Percentiles rank a stretch among this genome's conserved stretches.
phyloP scores from a whole-genome alignment of 345 rosid genomes.

The Salix viminalis region DNA sequence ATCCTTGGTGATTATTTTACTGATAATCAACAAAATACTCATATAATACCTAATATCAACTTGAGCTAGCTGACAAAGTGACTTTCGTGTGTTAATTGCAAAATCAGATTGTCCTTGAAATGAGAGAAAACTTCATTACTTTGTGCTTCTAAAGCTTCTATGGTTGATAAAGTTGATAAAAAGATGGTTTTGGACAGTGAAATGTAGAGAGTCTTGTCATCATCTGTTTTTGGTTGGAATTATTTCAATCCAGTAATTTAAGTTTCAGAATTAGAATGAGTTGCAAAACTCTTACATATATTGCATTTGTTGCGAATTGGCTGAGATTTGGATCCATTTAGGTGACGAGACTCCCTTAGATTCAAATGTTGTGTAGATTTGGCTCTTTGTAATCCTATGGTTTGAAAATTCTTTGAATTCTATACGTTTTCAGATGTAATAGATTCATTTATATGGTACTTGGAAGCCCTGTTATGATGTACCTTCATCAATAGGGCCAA shows the following conservation, averaged over 20 bases:
- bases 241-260: neutral
- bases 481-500: neutral
- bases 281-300: neutral
- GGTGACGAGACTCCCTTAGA: neutral
- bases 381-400: neutral
- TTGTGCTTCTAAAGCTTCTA: neutral
- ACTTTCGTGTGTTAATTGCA: neutral
- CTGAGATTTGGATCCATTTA: neutral
- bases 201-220: neutral
- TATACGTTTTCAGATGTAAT: neutral
- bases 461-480: neutral
- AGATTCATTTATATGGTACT: neutral
- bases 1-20: neutral
- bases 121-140: neutral
- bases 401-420: neutral
- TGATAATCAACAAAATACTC: neutral
- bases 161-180: neutral
- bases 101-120: neutral
- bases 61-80: neutral
- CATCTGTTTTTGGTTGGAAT: neutral
- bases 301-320: neutral
- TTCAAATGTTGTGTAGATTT: neutral
- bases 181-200: neutral
- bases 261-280: neutral
- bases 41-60: neutral